These are phyloP conservation scores for Pinguiococcus pyrenoidosus DNA, from an alignment of 108 stramenopile genomes.

Conservation along the genomic window DNA sequence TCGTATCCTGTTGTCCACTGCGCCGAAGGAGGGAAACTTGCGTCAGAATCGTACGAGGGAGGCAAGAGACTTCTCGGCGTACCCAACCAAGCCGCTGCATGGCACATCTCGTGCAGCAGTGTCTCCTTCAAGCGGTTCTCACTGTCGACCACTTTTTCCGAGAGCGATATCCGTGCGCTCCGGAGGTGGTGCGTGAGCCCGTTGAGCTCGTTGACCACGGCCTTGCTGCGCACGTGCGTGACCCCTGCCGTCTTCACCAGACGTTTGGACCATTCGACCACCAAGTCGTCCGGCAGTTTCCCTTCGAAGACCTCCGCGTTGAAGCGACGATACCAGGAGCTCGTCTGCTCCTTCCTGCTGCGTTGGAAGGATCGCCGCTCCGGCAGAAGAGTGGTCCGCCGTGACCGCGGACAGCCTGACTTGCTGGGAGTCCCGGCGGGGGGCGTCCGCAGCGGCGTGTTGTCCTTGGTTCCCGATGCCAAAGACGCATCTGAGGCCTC, in stretches of 20 bases:
- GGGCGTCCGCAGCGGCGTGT: too few relatives aligned
- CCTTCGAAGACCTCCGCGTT: slow-evolving; percentile 16
- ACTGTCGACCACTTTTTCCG: slow-evolving; percentile 65
- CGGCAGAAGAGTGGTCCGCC: background rate
- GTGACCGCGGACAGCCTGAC: background rate
- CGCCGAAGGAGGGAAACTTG: slow-evolving; percentile 40
- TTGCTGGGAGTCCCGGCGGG: too few relatives aligned
- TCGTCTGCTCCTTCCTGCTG: background rate
- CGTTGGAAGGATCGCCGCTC: background rate
- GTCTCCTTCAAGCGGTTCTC: slow-evolving; percentile 58
- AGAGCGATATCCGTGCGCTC: slow-evolving; percentile 60
- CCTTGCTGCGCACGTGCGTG: slow-evolving; percentile 42
- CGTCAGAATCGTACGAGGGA: slow-evolving; percentile 56
- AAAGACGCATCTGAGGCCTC: too few relatives aligned
- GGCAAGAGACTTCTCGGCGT: too few relatives aligned
- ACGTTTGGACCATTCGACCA: slow-evolving; percentile 56
- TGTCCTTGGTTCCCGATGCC: too few relatives aligned
- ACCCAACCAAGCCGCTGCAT: slow-evolving; percentile 81
- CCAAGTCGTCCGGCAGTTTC: slow-evolving; percentile 3
- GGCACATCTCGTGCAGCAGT: slow-evolving; percentile 83
- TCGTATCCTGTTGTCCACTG: background rate
- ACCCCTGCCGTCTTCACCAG: slow-evolving; percentile 67
- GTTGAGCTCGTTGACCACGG: slow-evolving; percentile 3
- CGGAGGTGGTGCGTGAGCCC: background rate
- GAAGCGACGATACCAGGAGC: too few relatives aligned